Base-by-base conservation (phyloP, 2,329 filamentous ascomycete species). In the Phaeosphaeria sp. region DNA sequence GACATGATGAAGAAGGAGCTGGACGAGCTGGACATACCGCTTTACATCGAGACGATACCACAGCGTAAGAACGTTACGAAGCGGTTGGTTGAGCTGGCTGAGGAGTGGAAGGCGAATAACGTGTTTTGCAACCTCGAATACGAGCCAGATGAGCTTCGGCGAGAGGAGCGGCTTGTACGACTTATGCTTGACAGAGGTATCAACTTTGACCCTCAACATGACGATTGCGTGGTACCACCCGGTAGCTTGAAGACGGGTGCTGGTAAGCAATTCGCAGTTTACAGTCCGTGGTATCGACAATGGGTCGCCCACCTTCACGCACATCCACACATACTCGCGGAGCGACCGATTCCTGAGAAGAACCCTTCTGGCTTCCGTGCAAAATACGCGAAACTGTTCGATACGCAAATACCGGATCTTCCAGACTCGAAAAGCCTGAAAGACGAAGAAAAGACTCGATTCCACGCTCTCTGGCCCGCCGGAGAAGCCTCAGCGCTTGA, bases 111-210 rank as follows among this genome's bases (percentile, higher is more conserved):
- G 0, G 89, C 87, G 0, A 89, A 83, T 49, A 90, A 95, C 68
- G 64, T 97, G 2, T 96, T 88, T 68, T 88, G 90, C 48, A 97
- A 96, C 71, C 87, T 93, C 56, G 93, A 97, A 73, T 97, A 96
- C 69, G 93, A 97, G 74, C 92, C 96, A 0, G 93, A 97, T 71
- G 93, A 97, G 78, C 78, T 97, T 56, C 83, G 93, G 44, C 83
- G 93, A 6, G 93, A 97, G 68, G 87, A 88, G 1, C 81, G 81
- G 25, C 78, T 96, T 68, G 83, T 91, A 0, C 83, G 80, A 25
- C 75, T 82, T 42, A 85, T 89, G 58, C 77, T 89, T 1, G 82
- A 87, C 17, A 84, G 84, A 13, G 89, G 86, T 0, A 85, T 94
- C 47, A 82, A 84, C 1, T 88, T 96, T 64, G 84, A 89, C n/a